Percentiles rank a stretch among this genome's conserved stretches.
These are phyloP conservation scores for Colletotrichum acutatum DNA, from an alignment of 2,329 filamentous ascomycete species.

Conservation along the genomic window DNA sequence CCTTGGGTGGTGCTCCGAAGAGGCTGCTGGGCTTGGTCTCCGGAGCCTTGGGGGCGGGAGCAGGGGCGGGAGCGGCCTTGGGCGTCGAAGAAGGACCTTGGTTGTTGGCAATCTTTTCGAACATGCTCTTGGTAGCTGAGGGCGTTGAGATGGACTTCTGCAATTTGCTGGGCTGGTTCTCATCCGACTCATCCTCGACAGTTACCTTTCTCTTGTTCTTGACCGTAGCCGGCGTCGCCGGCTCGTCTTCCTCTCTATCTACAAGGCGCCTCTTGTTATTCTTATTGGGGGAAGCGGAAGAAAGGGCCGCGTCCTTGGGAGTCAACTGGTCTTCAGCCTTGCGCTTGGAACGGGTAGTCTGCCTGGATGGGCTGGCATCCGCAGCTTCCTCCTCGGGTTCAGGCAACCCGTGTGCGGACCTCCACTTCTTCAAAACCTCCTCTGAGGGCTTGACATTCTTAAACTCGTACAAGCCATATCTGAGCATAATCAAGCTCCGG, in stretches of 20 bases:
- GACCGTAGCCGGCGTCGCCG: constrained; percentile 47
- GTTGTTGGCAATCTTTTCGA: constrained; percentile 68
- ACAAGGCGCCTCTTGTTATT: constrained; percentile 62
- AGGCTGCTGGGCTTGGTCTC: constrained; percentile 44
- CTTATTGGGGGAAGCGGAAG: constrained; percentile 46
- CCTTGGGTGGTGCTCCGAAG: constrained; percentile 47
- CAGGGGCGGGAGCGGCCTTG: constrained; percentile 42
- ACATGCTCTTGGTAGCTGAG: constrained; percentile 65
- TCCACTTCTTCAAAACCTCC: constrained; percentile 68
- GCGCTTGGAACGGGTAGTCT: constrained; percentile 56
- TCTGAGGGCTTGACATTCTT: constrained; percentile 70
- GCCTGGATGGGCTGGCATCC: constrained; percentile 45
- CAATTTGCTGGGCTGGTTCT: constrained; percentile 62
- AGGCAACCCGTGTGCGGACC: constrained; percentile 64
- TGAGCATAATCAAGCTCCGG: constrained; percentile 68
- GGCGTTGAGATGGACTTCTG: constrained; percentile 57
- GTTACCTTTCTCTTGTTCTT: constrained; percentile 67
- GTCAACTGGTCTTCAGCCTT: constrained; percentile 65
- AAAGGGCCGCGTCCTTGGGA: constrained; percentile 49
- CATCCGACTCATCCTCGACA: constrained; percentile 53
- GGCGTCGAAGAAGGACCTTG: constrained; percentile 45
- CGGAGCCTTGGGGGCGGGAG: constrained; percentile 40
- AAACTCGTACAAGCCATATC: constrained; percentile 72
- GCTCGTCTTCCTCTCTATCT: constrained; percentile 50
- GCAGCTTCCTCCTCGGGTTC: constrained; percentile 57